phyloP scores from a whole-genome alignment of 345 rosid genomes.

The Clarkia xantiana region DNA sequence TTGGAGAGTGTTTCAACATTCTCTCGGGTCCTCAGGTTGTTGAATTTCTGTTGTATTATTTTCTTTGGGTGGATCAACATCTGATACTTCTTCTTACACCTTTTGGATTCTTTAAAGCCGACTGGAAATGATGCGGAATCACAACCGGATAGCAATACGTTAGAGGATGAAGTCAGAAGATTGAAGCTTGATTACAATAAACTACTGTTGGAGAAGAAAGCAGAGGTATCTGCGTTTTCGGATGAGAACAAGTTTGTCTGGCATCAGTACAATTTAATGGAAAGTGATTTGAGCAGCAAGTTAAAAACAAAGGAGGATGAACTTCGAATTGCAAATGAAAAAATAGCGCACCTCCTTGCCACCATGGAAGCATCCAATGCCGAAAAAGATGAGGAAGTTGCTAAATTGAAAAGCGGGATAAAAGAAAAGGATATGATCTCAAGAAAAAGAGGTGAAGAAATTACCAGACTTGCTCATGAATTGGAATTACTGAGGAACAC shows the following conservation, averaged over 20 bases:
- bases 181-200: slow-evolving; percentile 39
- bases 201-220: slow-evolving; percentile 40
- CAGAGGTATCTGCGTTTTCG: slow-evolving; percentile 36
- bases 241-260: slow-evolving; percentile 58
- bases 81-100: not conserved
- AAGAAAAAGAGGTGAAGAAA: slow-evolving; percentile 27
- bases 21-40: slow-evolving; percentile 33
- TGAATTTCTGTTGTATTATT: not conserved
- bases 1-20: slow-evolving; percentile 39
- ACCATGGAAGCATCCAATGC: slow-evolving; percentile 33
- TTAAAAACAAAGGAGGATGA: slow-evolving; percentile 43
- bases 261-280: slow-evolving; percentile 50
- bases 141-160: slow-evolving; percentile 3
- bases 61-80: not conserved
- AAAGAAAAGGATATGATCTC: slow-evolving; percentile 39
- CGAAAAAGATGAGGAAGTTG: slow-evolving; percentile 50
- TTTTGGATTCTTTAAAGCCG: slow-evolving; percentile 7
- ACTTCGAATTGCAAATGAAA: slow-evolving; percentile 36
- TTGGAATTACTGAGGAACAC: slow-evolving; percentile 36
- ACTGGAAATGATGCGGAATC: slow-evolving; percentile 5
- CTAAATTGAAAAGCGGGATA: slow-evolving; percentile 27
- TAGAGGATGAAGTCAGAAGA: slow-evolving; percentile 31
- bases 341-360: slow-evolving; percentile 40
- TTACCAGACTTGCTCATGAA: slow-evolving; percentile 32
- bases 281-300: slow-evolving; percentile 33